A percentile compares a stretch with the other conserved stretches of the same genome.
Conservation (phyloP, 2,329 filamentous ascomycete species). For the Periconia macrospinosa region DNA sequence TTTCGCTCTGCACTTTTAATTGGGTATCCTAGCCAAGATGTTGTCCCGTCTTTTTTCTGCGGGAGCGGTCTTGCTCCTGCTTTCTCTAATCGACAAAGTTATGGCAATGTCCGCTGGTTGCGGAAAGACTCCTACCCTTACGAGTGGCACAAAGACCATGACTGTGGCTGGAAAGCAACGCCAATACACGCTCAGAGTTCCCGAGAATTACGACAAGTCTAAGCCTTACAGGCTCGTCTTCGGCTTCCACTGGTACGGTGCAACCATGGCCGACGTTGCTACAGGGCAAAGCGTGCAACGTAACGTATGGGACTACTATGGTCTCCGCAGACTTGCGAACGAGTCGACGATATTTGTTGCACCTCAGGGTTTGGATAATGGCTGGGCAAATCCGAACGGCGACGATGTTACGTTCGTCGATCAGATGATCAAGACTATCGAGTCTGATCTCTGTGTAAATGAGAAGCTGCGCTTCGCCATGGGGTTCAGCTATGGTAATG, state of each 20-base stretch:
- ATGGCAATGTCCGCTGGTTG: conserved; percentile 12
- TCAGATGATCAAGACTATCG: conserved; percentile 42
- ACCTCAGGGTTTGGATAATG: conserved; percentile 44
- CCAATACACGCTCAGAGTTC: conserved; percentile 25
- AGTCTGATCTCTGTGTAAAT: conserved; percentile 48
- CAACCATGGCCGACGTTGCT: conserved; percentile 41
- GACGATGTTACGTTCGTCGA: conserved; percentile 49
- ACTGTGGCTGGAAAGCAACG: conserved; percentile 26
- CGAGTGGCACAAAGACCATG: conserved; percentile 9
- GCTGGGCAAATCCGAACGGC: conserved; percentile 49
- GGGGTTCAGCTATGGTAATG: conserved; percentile 48
- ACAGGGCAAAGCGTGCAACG: conserved; percentile 12
- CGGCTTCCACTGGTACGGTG: conserved; percentile 46
- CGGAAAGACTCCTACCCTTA: conserved; percentile 14
- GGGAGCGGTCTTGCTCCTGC: no score
- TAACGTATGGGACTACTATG: conserved; percentile 39
- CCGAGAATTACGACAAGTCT: conserved; percentile 45
- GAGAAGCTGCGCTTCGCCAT: conserved; percentile 47
- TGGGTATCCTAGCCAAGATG: no score
- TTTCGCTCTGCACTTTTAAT: no score
- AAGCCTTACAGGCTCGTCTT: conserved; percentile 48
- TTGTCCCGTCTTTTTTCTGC: no score
- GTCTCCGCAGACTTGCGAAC: conserved; percentile 40
- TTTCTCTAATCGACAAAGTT: no score
- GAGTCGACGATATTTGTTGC: conserved; percentile 49